Base-by-base conservation (phyloP, 169 alveolate genomes). In the Cryptosporidium canis region DNA sequence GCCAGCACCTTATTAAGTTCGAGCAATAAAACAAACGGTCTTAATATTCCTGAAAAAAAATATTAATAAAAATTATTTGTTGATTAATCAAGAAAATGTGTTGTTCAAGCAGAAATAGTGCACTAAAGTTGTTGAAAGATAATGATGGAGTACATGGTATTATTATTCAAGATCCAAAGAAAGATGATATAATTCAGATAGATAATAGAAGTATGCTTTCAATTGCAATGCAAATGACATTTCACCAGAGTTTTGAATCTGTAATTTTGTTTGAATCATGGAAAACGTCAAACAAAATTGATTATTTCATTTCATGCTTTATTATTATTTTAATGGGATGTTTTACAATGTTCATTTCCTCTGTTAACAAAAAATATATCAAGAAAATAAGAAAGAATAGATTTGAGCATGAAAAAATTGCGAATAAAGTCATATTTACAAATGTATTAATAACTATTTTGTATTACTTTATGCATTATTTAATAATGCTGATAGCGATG, bases 401-500 rank as follows among this genome's bases (percentile, higher is more conserved):
- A 63, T 0, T 8, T 16, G 55, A 61, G 12, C 18, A 35, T 16
- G 47, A 61, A 37, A 14, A 41, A 6, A 11, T 51, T 3, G 63
- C 45, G 11, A 11, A 21, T 29, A 61, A 44, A 24, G 64, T 37
- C 24, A 58, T 12, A 43, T n/a, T 58, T 31, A 8, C 21, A 11
- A 77, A 66, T 24, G 33, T 29, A 18, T 56, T 58, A 31, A 16
- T 77, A 39, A 35, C 87, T 44, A 0, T 58, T 7, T 16, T 35
- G 27, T 77, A 55, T 24, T 77, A 77, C 39, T 39, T 41, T 8
- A 39, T 77, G 44, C 71, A 77, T 61, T 77, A 77, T 77, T n/a
- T 77, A 45, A 6, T 77, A 37, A 77, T 77, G 87, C 51, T 77
- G 12, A 39, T 77, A 14, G 87, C 87, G 18, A 77, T 77, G 87